Conservation (phyloP, 768 basidiomycete species). For the Cantharellus anzutake region DNA sequence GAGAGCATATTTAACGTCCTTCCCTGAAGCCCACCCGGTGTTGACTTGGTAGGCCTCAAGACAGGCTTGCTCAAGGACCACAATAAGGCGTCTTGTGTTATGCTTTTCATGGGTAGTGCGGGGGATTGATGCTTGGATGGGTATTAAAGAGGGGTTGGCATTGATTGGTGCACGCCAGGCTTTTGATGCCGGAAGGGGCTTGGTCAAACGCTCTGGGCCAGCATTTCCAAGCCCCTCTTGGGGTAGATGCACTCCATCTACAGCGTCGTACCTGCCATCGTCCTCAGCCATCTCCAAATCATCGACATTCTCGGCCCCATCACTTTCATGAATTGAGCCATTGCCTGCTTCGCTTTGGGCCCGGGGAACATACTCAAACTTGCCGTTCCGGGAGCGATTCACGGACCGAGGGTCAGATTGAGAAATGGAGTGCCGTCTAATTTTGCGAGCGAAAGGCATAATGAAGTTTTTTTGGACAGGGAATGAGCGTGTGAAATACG, state of each 20-base stretch:
- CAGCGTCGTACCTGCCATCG: too few species aligned
- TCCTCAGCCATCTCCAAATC: neutral
- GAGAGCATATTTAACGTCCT: slow-evolving; percentile 86
- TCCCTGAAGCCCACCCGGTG: slow-evolving; percentile 27
- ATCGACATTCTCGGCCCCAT: neutral
- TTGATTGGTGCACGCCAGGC: slow-evolving; percentile 32
- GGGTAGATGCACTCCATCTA: too few species aligned
- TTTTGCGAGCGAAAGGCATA: neutral
- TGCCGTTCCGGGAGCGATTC: neutral
- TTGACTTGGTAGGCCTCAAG: slow-evolving; percentile 85
- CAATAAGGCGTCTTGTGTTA: slow-evolving; percentile 48
- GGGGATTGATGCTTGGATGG: slow-evolving; percentile 61
- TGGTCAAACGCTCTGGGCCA: neutral
- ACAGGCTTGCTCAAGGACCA: slow-evolving; percentile 86
- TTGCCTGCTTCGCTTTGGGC: neutral
- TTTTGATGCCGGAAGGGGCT: neutral
- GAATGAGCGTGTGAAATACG: too few species aligned
- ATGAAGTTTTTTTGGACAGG: too few species aligned
- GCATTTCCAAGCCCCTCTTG: neutral
- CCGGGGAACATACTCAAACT: neutral
- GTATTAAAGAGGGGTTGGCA: slow-evolving; percentile 64
- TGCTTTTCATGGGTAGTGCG: slow-evolving; percentile 25
- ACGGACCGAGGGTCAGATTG: neutral
- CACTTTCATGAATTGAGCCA: neutral
- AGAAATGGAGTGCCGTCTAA: neutral